Evolutionary conservation across 2,329 filamentous ascomycete genomes (phyloP), one percentile per base, ranked within the genome.

Genomic region (Cercospora zeae-maydis): DNA sequence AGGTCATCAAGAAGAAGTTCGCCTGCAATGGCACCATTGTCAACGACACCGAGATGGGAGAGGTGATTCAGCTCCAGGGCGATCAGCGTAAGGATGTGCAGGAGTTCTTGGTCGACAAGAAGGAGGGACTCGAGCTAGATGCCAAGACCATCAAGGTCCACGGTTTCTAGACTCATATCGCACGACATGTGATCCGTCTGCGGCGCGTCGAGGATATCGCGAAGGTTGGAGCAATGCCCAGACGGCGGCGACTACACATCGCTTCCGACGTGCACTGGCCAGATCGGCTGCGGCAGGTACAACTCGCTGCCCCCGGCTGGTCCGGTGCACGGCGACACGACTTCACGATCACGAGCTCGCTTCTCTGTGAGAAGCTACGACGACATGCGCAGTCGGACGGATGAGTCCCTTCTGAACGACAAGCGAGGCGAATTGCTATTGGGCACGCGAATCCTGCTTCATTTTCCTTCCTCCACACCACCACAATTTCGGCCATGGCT

Each of bases 21-120:
- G 93, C 95, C 81, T 98, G 93, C 91, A 98, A 99, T 97, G 95
- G 95, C 86, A 98, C 93, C 82, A 96, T 98, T 80, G 93, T 98
- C 81, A 87, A 87, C 78, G 93, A 98, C 82, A 86, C 86, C 74
- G 92, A 96, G 82, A 96, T 97, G 91, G 93, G 93, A 78, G 93
- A 98, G 85, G 93, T 98, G 86, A 97, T 99, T 78, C 95, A 99
- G 86, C 90, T 99, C 77, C 95, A 99, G 82, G 95, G 95, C 76
- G 95, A 99, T 80, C 95, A 99, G 85, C 93, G 95, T 82, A 96
- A 96, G 83, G 92, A 96, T 87, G 91, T 97, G 78, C 91, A 96
- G 80, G 92, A 97, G 77, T 99, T 98, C 84, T 88, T 98, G 80
- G 88, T 88, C 81, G 91, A 96, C 83, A 96, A 96, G 86, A 92